A percentile compares a stretch with the other conserved stretches of the same genome.
phyloP scores from a whole-genome alignment of 2,329 filamentous ascomycete species.

The Ophiostoma triangulosporum region DNA sequence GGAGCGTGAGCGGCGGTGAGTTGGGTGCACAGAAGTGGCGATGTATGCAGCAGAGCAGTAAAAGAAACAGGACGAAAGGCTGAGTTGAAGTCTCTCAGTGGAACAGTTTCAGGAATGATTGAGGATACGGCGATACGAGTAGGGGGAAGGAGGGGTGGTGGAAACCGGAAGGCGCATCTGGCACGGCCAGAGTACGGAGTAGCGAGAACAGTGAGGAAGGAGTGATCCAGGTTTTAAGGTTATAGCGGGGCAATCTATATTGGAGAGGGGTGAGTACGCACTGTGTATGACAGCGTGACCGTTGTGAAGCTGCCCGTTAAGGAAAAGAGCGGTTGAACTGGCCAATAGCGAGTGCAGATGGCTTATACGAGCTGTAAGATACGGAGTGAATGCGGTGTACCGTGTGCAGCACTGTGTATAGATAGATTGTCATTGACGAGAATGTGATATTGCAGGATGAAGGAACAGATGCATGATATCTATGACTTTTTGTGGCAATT shows the following conservation, averaged over 20 bases:
- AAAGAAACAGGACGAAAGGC: neutral
- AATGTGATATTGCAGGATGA: neutral
- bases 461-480: neutral
- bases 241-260: constrained; percentile 10
- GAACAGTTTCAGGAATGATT: constrained; percentile 12
- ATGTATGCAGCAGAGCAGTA: neutral
- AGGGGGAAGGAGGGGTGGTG: neutral
- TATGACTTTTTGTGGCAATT: too few species aligned
- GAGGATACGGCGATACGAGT: constrained; percentile 2
- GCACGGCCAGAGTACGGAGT: neutral
- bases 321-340: neutral
- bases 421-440: neutral
- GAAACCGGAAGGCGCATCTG: constrained; percentile 2
- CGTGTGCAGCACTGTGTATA: neutral
- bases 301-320: neutral
- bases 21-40: neutral
- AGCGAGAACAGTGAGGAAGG: neutral
- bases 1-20: neutral
- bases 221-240: constrained; percentile 8
- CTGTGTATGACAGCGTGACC: neutral
- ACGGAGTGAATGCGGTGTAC: neutral
- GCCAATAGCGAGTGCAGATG: neutral
- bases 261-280: constrained; percentile 5
- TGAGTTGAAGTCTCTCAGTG: constrained; percentile 2
- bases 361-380: neutral